These are phyloP conservation scores for Durotheca rogersii DNA, from an alignment of 495 filamentous ascomycete species.

Conservation along the genomic window DNA sequence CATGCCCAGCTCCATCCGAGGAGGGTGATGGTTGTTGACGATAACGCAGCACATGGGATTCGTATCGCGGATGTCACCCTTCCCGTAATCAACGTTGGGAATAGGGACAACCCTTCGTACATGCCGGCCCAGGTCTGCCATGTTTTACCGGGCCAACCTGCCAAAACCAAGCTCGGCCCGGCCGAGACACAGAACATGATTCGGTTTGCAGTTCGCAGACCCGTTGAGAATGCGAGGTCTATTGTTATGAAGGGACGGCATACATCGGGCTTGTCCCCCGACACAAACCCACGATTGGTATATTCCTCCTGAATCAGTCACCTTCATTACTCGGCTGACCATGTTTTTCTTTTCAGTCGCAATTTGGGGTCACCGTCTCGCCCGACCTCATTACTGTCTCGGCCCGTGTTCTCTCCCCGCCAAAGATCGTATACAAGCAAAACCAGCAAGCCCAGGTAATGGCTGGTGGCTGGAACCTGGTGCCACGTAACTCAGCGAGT, in stretches of 20 bases:
- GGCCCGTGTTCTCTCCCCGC: constrained; percentile 55
- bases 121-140: constrained; percentile 61
- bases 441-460: neutral
- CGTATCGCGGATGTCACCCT: constrained; percentile 23
- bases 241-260: constrained; percentile 55
- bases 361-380: constrained; percentile 51
- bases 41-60: constrained; percentile 1
- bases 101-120: constrained; percentile 55
- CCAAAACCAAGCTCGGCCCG: constrained; percentile 50
- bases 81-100: constrained; percentile 68
- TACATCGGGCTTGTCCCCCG: constrained; percentile 7
- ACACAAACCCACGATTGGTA: constrained; percentile 5
- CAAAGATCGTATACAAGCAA: constrained; percentile 49
- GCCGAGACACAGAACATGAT: constrained; percentile 60
- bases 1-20: neutral
- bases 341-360: neutral
- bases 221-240: constrained; percentile 57
- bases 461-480: constrained; percentile 16
- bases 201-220: constrained; percentile 60
- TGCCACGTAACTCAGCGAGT: neutral
- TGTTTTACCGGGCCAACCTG: constrained; percentile 61
- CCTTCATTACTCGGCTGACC: neutral
- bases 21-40: neutral
- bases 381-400: constrained; percentile 55
- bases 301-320: neutral